These are phyloP conservation scores for Groenewaldozyma tartarivorans DNA, from an alignment of 805 yeast genomes.

Conservation along the genomic window DNA sequence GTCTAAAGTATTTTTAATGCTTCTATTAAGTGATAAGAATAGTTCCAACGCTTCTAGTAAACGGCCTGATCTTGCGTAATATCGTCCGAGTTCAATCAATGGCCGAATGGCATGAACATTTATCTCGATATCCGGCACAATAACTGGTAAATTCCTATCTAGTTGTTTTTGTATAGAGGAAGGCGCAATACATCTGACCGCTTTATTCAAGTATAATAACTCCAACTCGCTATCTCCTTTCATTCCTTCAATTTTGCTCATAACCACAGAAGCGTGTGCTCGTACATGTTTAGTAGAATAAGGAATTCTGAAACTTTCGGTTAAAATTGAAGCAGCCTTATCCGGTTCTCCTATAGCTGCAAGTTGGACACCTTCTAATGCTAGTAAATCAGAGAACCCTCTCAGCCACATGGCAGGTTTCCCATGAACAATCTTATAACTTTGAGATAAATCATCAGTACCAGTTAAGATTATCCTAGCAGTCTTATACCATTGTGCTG, in stretches of 20 bases:
- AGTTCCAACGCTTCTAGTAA: conserved; percentile 16
- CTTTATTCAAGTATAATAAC: neutral
- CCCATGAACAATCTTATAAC: too few relatives aligned
- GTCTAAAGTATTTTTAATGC: conserved; percentile 9
- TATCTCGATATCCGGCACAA: conserved; percentile 4
- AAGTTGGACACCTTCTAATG: neutral
- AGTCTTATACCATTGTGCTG: neutral
- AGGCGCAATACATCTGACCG: neutral
- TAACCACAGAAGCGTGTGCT: neutral
- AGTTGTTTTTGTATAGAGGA: neutral
- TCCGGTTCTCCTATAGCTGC: neutral
- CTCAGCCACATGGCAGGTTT: neutral
- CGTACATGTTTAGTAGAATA: neutral
- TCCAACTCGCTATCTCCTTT: neutral
- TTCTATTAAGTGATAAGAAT: conserved; percentile 18
- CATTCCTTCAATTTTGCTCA: neutral
- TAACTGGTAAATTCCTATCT: neutral
- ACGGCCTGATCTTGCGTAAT: conserved; percentile 9
- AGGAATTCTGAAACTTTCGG: neutral
- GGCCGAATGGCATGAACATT: conserved; percentile 11
- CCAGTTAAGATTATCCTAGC: neutral
- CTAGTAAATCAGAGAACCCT: neutral
- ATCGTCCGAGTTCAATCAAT: conserved; percentile 18
- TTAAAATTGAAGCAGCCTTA: neutral
- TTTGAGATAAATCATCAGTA: neutral